Base-by-base conservation (phyloP, 495 filamentous ascomycete species). In the Tuber brumale region DNA sequence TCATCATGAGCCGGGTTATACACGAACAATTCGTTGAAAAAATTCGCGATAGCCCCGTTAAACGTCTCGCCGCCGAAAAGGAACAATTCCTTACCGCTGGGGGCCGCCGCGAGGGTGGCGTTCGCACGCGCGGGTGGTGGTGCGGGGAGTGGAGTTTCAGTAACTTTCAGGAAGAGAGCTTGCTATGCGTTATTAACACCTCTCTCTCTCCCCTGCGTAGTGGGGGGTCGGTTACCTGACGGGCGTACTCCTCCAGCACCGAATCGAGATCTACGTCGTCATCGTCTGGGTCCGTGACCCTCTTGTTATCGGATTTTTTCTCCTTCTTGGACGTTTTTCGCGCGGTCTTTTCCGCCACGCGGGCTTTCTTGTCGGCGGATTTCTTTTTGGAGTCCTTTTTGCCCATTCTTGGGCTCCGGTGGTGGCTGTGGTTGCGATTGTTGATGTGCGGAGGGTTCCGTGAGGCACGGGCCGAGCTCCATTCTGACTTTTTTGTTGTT, bases 131-230 rank as follows among this genome's bases (percentile, higher is more conserved):
- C 88, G 35, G 90, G 88, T 3, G 95, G 95, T 70, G 95, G 93
- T 14, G 86, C 89, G 27, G 86, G 84, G n/a, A 88, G 90, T 3
- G 87, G 83, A 12, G 88, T 87, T 85, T 99, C 95, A 6, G 95
- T 97, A 81, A 99, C 89, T 86, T 97, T 97, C 77, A 95, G 89
- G 81, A 95, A 97, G 80, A 91, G 91, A 74, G 95, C 94, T 86
- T 99, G 95, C 85, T 94, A 84, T n/a, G 27, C 97, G 95, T 85
- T 94, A 84, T n/a, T 39, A 72, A 71, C 23, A 72, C 71, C 45
- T 71, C 77, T 84, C 86, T 37, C 71, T 75, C 76, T 14, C 27
- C 41, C 76, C 19, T 76, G 61, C 42, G 27, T 45, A 41, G 66
- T 35, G 72, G 27, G 23, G 35, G 35, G 41, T 41, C 41, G 35